phyloP scores from a whole-genome alignment of 345 rosid genomes.

The Cardamine occulta region DNA sequence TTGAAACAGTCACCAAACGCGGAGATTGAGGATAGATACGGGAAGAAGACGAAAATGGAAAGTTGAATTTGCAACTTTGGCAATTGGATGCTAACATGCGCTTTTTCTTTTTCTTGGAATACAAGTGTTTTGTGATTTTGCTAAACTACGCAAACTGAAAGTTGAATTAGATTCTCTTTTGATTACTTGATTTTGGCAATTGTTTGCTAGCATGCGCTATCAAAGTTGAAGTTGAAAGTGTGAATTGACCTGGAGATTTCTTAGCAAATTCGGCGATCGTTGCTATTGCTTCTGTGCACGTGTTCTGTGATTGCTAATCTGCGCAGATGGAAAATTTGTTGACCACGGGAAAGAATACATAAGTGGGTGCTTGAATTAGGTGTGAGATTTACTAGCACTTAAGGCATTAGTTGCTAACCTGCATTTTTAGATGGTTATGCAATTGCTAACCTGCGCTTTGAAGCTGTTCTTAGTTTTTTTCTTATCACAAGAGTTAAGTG shows the following conservation, averaged over 20 bases:
- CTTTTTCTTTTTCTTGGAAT: neutral
- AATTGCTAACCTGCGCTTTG: conserved; percentile 11
- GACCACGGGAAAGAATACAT: neutral
- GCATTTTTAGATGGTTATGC: neutral
- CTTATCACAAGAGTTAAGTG: conserved; percentile 24
- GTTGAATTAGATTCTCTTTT: neutral
- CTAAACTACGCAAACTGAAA: neutral
- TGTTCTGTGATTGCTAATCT: neutral
- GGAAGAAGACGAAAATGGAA: conserved; percentile 32
- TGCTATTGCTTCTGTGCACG: neutral
- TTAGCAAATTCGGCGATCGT: neutral
- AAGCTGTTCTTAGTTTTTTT: neutral
- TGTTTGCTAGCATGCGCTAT: neutral
- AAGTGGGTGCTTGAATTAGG: neutral
- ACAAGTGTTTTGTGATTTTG: neutral
- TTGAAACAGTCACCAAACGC: conserved; percentile 4
- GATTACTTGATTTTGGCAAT: neutral
- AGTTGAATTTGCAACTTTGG: neutral
- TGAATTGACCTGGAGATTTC: neutral
- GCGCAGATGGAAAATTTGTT: neutral
- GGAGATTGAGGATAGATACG: conserved; percentile 21
- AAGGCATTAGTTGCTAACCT: neutral
- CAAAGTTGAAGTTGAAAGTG: neutral
- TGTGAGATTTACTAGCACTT: neutral
- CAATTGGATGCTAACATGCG: neutral